These are phyloP conservation scores for Wickerhamomyces chambardii DNA, from an alignment of 805 yeast species.

Conservation along the genomic window DNA sequence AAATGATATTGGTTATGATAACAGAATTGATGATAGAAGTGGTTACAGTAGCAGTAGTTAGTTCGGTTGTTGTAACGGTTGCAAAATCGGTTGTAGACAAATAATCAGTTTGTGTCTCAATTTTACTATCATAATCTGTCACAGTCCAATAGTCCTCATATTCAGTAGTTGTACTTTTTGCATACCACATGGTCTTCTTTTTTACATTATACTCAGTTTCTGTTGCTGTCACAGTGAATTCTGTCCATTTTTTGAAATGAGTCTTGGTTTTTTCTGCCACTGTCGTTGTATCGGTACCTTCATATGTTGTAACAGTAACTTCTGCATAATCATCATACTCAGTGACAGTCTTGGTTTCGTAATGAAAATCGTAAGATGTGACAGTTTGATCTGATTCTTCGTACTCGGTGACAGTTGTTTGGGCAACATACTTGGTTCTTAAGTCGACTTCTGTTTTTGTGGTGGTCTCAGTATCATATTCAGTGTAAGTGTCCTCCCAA, in stretches of 20 bases:
- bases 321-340: conserved; percentile 1
- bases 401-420: conserved; percentile 15
- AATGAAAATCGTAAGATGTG: conserved; percentile 14
- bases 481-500: conserved; percentile 8
- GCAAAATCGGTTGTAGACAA: conserved; percentile 1
- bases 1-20: conserved; percentile 6
- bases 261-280: conserved; percentile 8
- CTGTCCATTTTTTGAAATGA: conserved; percentile 8
- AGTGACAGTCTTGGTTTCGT: conserved; percentile 13
- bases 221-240: conserved; percentile 9
- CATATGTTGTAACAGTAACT: conserved; percentile 3
- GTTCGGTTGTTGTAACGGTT: conserved; percentile 8
- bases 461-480: conserved; percentile 8
- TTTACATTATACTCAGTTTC: conserved; percentile 7
- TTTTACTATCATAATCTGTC: not conserved
- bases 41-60: conserved; percentile 2
- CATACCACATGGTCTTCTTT: conserved; percentile 11
- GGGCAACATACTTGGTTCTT: conserved; percentile 10
- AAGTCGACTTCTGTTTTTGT: conserved; percentile 6
- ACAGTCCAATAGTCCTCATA: conserved; percentile 8
- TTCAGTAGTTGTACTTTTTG: conserved; percentile 15
- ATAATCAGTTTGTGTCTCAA: no score
- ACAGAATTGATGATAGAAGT: conserved; percentile 5
- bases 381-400: conserved; percentile 19
- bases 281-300: conserved; percentile 10